phyloP scores from a whole-genome alignment of 345 rosid species.

The Aegle marmelos region DNA sequence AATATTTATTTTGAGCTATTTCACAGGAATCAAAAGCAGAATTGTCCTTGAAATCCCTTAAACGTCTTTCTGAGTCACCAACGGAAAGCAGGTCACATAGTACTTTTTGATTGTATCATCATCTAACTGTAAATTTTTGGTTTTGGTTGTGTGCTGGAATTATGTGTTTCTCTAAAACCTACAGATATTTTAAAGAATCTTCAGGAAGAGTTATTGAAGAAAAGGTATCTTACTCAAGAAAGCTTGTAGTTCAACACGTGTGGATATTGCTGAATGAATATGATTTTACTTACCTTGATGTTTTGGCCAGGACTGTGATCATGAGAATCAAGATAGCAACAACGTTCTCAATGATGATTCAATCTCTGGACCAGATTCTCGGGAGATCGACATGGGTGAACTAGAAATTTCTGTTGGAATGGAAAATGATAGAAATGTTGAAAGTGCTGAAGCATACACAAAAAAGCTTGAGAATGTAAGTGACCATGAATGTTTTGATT shows the following conservation, averaged over 20 bases:
- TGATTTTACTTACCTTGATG: slow-evolving; percentile 8
- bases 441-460: slow-evolving; percentile 75
- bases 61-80: slow-evolving; percentile 58
- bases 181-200: slow-evolving; percentile 39
- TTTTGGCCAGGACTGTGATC: slow-evolving; percentile 38
- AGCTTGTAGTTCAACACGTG: neutral
- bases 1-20: slow-evolving; percentile 1
- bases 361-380: slow-evolving; percentile 22
- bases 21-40: slow-evolving; percentile 49
- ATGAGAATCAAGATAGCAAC: slow-evolving; percentile 25
- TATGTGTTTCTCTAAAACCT: slow-evolving; percentile 8
- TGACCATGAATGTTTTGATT: slow-evolving; percentile 2
- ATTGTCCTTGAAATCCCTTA: slow-evolving; percentile 40
- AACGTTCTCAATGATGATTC: slow-evolving; percentile 23
- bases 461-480: slow-evolving; percentile 87
- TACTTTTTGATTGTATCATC: slow-evolving; percentile 3
- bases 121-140: slow-evolving; percentile 1
- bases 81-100: slow-evolving; percentile 54
- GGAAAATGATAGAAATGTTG: slow-evolving; percentile 52
- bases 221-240: slow-evolving; percentile 39
- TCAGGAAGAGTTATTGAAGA: slow-evolving; percentile 27
- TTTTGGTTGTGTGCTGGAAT: neutral
- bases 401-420: slow-evolving; percentile 28
- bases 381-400: slow-evolving; percentile 38
- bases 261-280: neutral